Base-by-base conservation (phyloP, 179 eudicot species). In the Beta macrorhiza region DNA sequence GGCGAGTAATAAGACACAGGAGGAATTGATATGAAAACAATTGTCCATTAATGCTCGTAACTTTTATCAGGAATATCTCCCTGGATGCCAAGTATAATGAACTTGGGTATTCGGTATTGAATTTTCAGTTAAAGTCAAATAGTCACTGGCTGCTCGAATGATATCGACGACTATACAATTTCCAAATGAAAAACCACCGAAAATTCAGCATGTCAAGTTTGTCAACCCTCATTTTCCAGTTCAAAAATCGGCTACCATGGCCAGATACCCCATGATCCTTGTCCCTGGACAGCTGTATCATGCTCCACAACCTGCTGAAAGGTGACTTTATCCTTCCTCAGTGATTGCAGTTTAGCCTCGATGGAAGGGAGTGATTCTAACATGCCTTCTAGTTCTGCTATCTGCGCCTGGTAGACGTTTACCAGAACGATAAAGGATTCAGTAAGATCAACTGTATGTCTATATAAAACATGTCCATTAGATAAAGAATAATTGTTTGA, bases 211-310 rank as follows among this genome's bases (percentile, higher is more conserved):
- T 6, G 12, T 63, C 14, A 22, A n/a, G 17, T 77, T 64, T 53
- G 74, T 63, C 74, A 68, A 64, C 65, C 71, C 75, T 70, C 82
- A 29, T 57, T 81, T 82, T 37, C 95, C 90, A 84, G 90, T 84
- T 65, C 93, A 37, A 37, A 37, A 37, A 37, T 37, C 42, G 4
- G 42, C 42, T 37, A 82, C 98, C 98, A 93, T 77, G 85, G 88
- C 95, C 93, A 93, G 85, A 91, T 87, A 72, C 98, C 97, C 62
- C 88, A 85, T 37, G 93, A 91, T 74, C 87, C 85, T 87, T 89
- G 93, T 75, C 74, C 84, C 83, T 82, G 84, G 63, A 53, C 84
- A 64, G 85, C 56, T 42, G 91, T 14, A 76, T 83, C 86, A 59
- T 79, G 86, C 83, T 90, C 93, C 51, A 87, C 89, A 59, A 86